Conservation (phyloP, 805 yeast species). For the Lipomyces sp. region DNA sequence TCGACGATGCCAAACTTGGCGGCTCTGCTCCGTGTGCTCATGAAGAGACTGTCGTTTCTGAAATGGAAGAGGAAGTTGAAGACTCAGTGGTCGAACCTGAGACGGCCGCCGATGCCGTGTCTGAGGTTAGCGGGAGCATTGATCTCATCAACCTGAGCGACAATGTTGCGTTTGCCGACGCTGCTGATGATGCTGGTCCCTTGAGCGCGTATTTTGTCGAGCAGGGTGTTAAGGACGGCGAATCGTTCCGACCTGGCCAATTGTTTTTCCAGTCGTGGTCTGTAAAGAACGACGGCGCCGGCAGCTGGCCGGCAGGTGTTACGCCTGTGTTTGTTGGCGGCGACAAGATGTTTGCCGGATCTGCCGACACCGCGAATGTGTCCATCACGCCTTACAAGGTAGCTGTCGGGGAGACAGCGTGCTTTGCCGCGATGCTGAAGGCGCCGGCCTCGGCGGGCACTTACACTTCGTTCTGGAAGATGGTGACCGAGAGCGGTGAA, state of each 20-base stretch:
- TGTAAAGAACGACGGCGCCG: constrained; percentile 18
- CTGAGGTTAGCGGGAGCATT: too few relatives aligned
- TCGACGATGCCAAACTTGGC: background rate
- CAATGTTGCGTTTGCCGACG: too few relatives aligned
- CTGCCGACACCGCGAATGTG: constrained; percentile 1
- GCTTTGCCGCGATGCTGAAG: constrained; percentile 23
- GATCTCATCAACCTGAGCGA: too few relatives aligned
- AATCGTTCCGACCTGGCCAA: constrained; percentile 13
- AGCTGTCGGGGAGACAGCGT: constrained; percentile 19
- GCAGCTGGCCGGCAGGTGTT: constrained; percentile 25
- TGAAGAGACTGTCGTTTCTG: background rate
- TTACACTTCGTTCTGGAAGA: constrained; percentile 17
- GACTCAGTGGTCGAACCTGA: background rate
- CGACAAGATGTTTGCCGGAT: constrained; percentile 7
- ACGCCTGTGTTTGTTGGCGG: constrained; percentile 18
- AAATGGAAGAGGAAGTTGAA: background rate
- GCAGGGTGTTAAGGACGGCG: constrained; percentile 14
- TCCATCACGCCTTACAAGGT: constrained; percentile 16
- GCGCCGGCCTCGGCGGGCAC: constrained; percentile 12
- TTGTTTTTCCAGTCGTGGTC: constrained; percentile 27
- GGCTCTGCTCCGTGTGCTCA: background rate
- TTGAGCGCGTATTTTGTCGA: constrained; percentile 9
- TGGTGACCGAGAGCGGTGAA: constrained; percentile 21
- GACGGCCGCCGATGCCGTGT: background rate
- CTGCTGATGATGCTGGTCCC: background rate